Conservation (phyloP, 768 basidiomycete species). For the Russula foetens region DNA sequence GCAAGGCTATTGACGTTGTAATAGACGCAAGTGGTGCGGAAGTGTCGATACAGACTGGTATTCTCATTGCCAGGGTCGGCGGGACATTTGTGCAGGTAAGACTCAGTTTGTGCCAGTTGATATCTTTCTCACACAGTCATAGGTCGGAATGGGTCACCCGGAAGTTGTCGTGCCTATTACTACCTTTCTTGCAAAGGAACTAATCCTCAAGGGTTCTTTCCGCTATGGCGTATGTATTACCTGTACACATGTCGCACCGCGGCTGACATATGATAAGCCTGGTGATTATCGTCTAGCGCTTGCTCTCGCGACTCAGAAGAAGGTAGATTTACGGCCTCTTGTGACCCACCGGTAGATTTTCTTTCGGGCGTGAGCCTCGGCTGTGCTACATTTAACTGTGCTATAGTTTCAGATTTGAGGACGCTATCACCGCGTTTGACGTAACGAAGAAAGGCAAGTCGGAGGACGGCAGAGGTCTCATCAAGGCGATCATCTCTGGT, state of each 20-base stretch:
- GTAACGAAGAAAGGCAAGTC: conserved; percentile 76
- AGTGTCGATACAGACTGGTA: conserved; percentile 81
- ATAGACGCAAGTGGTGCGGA: conserved; percentile 92
- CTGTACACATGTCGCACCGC: background rate
- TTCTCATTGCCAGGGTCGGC: conserved; percentile 67
- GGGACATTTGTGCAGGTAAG: conserved; percentile 66
- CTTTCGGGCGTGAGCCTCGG: background rate
- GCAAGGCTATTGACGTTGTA: conserved; percentile 70
- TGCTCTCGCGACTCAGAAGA: conserved; percentile 71
- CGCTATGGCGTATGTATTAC: conserved; percentile 59
- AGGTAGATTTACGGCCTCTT: conserved; percentile 79
- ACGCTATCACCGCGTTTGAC: conserved; percentile 75
- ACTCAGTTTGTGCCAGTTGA: background rate
- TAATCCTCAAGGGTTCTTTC: conserved; percentile 86
- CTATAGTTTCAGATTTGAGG: conserved; percentile 60
- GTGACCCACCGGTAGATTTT: conserved; percentile 83
- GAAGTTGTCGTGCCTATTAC: conserved; percentile 70
- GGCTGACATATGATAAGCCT: conserved; percentile 36
- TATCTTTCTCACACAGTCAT: conserved; percentile 25
- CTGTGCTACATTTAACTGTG: background rate
- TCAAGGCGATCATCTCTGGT: conserved; percentile 85
- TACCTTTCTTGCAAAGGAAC: conserved; percentile 64
- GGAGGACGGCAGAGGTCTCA: conserved; percentile 77
- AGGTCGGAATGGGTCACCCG: conserved; percentile 84
- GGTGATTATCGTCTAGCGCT: conserved; percentile 85